phyloP scores from a whole-genome alignment of 1,284 basidiomycete genomes.

The Sporisorium iseilematis-ciliati region DNA sequence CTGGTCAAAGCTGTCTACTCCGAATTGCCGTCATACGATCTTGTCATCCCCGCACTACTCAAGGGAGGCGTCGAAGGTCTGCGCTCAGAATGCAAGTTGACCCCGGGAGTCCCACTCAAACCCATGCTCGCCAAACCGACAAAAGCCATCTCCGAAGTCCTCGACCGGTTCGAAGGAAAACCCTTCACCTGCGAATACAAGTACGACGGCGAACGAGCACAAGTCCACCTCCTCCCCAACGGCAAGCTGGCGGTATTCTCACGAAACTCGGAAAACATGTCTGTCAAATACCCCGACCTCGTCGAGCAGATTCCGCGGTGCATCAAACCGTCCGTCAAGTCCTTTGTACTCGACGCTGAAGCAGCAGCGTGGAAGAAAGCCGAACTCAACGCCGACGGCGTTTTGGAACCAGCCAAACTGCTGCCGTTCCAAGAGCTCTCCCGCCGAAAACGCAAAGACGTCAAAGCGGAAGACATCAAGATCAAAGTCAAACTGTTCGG shows the following conservation, averaged over 20 bases:
- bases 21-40: slow-evolving; percentile 92
- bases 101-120: slow-evolving; percentile 92
- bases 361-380: slow-evolving; percentile 91
- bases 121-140: slow-evolving; percentile 99
- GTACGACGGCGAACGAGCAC: slow-evolving; percentile 98
- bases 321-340: slow-evolving; percentile 76
- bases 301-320: slow-evolving; percentile 88
- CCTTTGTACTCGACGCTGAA: slow-evolving; percentile 95
- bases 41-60: slow-evolving; percentile 91
- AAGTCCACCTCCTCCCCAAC: slow-evolving; percentile 70
- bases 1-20: slow-evolving; percentile 93
- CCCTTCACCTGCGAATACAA: slow-evolving; percentile 99
- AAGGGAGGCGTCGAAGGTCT: slow-evolving; percentile 82
- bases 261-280: slow-evolving; percentile 99
- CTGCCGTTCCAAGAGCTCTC: slow-evolving; percentile 98
- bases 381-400: slow-evolving; percentile 66
- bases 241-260: slow-evolving; percentile 84
- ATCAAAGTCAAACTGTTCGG: slow-evolving; percentile 94
- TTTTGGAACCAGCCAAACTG: slow-evolving; percentile 73
- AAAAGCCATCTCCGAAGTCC: slow-evolving; percentile 97
- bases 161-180: slow-evolving; percentile 96
- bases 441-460: slow-evolving; percentile 94
- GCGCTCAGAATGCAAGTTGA: slow-evolving; percentile 84
- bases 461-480: slow-evolving; percentile 94
- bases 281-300: slow-evolving; percentile 97